Evolutionary conservation across 164 flowering plant species (phyloP).

Genomic region (Stephania yunnanensis): DNA sequence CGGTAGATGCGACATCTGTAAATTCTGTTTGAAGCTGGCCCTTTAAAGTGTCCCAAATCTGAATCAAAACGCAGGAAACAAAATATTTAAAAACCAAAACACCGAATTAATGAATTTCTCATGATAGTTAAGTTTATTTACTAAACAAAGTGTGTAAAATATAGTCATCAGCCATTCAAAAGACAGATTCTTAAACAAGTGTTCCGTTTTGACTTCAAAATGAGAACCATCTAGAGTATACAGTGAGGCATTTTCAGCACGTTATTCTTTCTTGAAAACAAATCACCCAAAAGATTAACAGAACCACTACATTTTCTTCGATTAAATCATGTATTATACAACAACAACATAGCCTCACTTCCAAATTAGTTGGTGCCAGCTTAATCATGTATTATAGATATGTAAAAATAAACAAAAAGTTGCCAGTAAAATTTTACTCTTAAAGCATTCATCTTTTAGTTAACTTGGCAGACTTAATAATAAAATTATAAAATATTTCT

Average conservation of each 20-base stretch:
- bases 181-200: neutral
- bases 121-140: neutral
- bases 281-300: neutral
- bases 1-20: constrained; percentile 49
- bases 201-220: neutral
- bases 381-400: no score
- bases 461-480: no score
- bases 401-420: no score
- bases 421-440: no score
- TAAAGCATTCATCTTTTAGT: no score
- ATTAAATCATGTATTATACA: neutral
- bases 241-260: neutral
- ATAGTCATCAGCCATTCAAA: neutral
- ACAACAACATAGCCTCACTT: neutral
- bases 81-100: neutral
- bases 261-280: neutral
- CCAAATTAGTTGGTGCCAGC: neutral
- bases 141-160: neutral
- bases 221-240: neutral
- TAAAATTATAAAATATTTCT: no score
- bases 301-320: neutral
- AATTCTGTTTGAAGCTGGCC: constrained; percentile 87
- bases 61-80: constrained; percentile 13
- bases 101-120: neutral
- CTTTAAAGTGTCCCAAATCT: constrained; percentile 91